A percentile compares a stretch with the other conserved stretches of the same genome.
Conservation (phyloP, 768 basidiomycete species). For the Rhodotorula sphaerocarpa region DNA sequence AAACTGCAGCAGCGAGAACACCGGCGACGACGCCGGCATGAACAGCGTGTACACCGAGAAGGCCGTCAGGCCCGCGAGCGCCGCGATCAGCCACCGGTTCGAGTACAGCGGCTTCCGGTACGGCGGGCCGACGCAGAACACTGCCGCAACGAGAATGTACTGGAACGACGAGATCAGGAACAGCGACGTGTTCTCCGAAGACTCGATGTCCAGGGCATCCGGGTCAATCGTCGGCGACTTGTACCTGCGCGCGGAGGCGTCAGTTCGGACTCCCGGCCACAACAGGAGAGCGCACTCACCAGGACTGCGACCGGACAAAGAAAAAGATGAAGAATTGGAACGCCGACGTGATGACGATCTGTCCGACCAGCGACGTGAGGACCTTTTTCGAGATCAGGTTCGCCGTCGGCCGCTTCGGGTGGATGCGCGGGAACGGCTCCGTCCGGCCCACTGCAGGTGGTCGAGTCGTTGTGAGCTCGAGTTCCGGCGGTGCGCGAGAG, state of each 20-base stretch:
- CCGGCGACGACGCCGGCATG: conserved; percentile 52
- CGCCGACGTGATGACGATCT: conserved; percentile 73
- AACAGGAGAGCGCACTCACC: conserved; percentile 50
- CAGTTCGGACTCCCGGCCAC: not conserved
- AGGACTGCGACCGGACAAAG: conserved; percentile 75
- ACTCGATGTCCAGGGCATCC: conserved; percentile 69
- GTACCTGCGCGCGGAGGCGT: conserved; percentile 54
- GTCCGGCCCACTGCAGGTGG: conserved; percentile 76
- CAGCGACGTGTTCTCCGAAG: conserved; percentile 83
- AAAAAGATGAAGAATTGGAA: conserved; percentile 80
- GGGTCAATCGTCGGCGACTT: conserved; percentile 57
- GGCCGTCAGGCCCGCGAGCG: conserved; percentile 57
- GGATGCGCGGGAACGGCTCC: conserved; percentile 73
- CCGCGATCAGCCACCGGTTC: conserved; percentile 73
- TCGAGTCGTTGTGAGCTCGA: not conserved
- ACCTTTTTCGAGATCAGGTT: conserved; percentile 94
- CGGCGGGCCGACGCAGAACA: conserved; percentile 96
- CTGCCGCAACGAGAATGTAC: conserved; percentile 90
- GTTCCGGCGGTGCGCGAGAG: not conserved
- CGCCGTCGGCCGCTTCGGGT: conserved; percentile 84
- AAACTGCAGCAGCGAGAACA: conserved; percentile 63
- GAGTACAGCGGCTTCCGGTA: conserved; percentile 92
- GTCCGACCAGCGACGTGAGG: conserved; percentile 82
- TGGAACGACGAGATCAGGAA: conserved; percentile 97
- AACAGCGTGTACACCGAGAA: conserved; percentile 75